Conservation (phyloP, 495 filamentous ascomycete species). For the Penicillium subrubescens region DNA sequence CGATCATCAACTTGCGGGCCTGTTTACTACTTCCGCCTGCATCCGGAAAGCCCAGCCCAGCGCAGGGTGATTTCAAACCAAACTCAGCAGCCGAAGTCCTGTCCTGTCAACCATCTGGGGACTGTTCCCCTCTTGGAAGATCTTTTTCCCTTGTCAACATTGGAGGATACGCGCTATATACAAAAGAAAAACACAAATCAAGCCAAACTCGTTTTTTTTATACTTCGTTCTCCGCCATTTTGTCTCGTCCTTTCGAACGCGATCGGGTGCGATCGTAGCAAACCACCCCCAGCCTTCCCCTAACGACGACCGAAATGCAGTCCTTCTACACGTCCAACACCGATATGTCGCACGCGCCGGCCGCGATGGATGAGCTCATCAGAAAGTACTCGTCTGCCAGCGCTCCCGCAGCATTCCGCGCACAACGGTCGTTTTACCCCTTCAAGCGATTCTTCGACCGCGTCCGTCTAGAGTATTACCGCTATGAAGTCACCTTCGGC, state of each 20-base stretch:
- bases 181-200: not conserved
- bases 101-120: not conserved
- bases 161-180: not conserved
- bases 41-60: constrained; percentile 13
- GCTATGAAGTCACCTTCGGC: constrained; percentile 74
- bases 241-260: not conserved
- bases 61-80: constrained; percentile 6
- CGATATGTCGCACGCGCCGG: constrained; percentile 37
- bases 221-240: not conserved
- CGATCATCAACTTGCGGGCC: constrained; percentile 4
- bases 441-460: constrained; percentile 48
- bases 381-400: constrained; percentile 38
- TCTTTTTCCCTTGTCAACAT: not conserved
- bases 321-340: constrained; percentile 41
- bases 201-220: not conserved
- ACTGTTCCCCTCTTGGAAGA: not conserved
- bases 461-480: constrained; percentile 68
- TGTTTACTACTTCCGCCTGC: constrained; percentile 18
- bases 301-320: constrained; percentile 42
- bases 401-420: constrained; percentile 15
- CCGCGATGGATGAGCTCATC: constrained; percentile 41
- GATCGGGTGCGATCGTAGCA: constrained; percentile 11
- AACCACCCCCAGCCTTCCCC: not conserved
- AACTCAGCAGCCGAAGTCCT: not conserved
- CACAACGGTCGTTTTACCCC: constrained; percentile 24